phyloP scores from a whole-genome alignment of 2,329 filamentous ascomycete species.

The Colletotrichum navitas region DNA sequence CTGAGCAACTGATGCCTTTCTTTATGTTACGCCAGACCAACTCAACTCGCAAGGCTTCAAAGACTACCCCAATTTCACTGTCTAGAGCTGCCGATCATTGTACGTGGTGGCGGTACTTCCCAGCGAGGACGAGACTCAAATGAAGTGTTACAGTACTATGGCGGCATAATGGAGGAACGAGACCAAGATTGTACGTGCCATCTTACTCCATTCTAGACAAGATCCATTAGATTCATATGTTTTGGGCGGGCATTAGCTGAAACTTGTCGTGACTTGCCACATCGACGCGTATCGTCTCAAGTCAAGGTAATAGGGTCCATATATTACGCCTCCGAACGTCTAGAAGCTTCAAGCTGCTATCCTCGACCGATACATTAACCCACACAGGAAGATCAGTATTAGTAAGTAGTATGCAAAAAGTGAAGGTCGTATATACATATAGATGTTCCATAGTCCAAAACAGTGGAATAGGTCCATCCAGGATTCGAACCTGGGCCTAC shows the following conservation, averaged over 20 bases:
- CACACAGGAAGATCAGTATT: neutral
- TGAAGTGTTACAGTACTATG: too few relatives aligned
- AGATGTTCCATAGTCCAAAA: accelerated
- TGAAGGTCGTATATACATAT: accelerated
- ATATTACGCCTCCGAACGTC: too few relatives aligned
- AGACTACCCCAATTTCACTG: neutral
- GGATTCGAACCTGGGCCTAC: constrained; percentile 36
- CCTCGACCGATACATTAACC: neutral
- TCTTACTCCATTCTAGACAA: too few relatives aligned
- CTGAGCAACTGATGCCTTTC: neutral
- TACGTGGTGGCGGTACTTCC: neutral
- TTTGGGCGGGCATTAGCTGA: too few relatives aligned
- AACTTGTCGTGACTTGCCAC: too few relatives aligned
- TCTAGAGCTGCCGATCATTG: neutral
- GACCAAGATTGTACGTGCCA: too few relatives aligned
- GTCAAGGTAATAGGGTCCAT: neutral
- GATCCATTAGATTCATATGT: neutral
- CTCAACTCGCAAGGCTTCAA: neutral
- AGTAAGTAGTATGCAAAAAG: neutral
- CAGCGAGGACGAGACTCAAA: neutral
- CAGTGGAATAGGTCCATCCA: constrained; percentile 25
- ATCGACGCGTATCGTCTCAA: neutral
- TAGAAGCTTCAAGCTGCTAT: too few relatives aligned
- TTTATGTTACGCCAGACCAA: neutral
- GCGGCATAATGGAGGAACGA: too few relatives aligned